Percentiles rank a stretch among this genome's conserved stretches.
phyloP scores from a whole-genome alignment of 495 filamentous ascomycete species.

The Aspergillus wentii region DNA sequence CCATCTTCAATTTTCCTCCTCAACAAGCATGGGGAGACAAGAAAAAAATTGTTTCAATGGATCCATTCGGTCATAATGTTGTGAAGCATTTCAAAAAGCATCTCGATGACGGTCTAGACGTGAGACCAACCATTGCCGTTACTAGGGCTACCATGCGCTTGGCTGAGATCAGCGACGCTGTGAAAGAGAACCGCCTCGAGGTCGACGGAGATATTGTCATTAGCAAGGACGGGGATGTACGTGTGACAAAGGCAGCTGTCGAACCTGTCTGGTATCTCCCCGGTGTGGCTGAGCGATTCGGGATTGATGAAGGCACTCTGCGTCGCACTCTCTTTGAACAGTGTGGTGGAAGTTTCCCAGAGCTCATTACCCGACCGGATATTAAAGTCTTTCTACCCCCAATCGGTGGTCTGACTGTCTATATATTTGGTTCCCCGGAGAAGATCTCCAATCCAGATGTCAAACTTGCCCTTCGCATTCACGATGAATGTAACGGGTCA shows the following conservation, averaged over 20 bases:
- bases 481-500: slow-evolving; percentile 90
- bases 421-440: slow-evolving; percentile 84
- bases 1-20: slow-evolving; percentile 72
- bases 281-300: slow-evolving; percentile 11
- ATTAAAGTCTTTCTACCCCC: slow-evolving; percentile 91
- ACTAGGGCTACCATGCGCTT: slow-evolving; percentile 91
- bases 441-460: slow-evolving; percentile 81
- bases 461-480: slow-evolving; percentile 72
- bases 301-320: slow-evolving; percentile 65
- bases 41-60: slow-evolving; percentile 92
- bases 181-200: slow-evolving; percentile 64
- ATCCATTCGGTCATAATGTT: slow-evolving; percentile 73
- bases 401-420: slow-evolving; percentile 87
- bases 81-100: slow-evolving; percentile 14
- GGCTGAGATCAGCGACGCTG: slow-evolving; percentile 79
- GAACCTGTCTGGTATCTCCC: slow-evolving; percentile 78
- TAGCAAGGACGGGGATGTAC: slow-evolving; percentile 69
- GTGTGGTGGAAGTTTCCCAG: slow-evolving; percentile 79
- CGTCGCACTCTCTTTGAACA: slow-evolving; percentile 81
- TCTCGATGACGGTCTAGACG: slow-evolving; percentile 64
- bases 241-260: slow-evolving; percentile 86
- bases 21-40: slow-evolving; percentile 79
- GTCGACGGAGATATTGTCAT: slow-evolving; percentile 85
- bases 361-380: slow-evolving; percentile 78
- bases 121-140: slow-evolving; percentile 83